phyloP scores from a whole-genome alignment of 768 basidiomycete genomes.

The Floccularia luteovirens region DNA sequence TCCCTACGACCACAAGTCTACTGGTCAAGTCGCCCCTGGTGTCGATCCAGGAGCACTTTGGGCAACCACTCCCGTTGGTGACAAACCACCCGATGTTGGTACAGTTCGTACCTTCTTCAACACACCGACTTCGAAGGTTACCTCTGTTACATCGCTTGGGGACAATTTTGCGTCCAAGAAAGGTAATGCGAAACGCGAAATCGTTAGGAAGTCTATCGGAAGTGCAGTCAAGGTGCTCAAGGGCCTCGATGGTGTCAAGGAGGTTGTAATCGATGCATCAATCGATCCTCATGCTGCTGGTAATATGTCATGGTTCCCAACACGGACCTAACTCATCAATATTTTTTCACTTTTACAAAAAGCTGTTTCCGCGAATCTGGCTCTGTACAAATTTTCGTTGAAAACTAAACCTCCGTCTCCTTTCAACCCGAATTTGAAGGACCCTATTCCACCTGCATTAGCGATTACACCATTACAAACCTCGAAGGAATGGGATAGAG shows the following conservation, averaged over 20 bases:
- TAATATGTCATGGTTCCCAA: slow-evolving; percentile 18
- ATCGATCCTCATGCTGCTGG: slow-evolving; percentile 74
- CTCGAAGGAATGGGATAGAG: slow-evolving; percentile 64
- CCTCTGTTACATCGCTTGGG: slow-evolving; percentile 53
- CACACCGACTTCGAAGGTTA: slow-evolving; percentile 36
- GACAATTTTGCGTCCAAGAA: slow-evolving; percentile 41
- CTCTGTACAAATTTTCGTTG: slow-evolving; percentile 68
- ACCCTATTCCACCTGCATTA: slow-evolving; percentile 42
- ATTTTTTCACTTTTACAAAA: slow-evolving; percentile 6
- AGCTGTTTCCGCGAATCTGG: slow-evolving; percentile 78
- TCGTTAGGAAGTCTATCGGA: slow-evolving; percentile 65
- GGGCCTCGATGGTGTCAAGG: slow-evolving; percentile 51
- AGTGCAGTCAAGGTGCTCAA: slow-evolving; percentile 66
- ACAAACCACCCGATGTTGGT: slow-evolving; percentile 51
- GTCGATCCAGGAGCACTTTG: slow-evolving; percentile 45
- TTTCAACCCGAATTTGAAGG: slow-evolving; percentile 54
- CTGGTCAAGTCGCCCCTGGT: slow-evolving; percentile 8
- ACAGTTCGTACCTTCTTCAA: slow-evolving; percentile 62
- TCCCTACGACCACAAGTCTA: not conserved
- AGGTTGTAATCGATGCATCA: slow-evolving; percentile 56
- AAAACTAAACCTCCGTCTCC: slow-evolving; percentile 65
- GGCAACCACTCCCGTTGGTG: slow-evolving; percentile 36
- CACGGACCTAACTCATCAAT: not conserved
- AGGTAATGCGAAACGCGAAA: slow-evolving; percentile 46
- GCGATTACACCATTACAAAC: slow-evolving; percentile 34